Base-by-base conservation (phyloP, 805 yeast species). In the Wickerhamiella sorbophila region DNA sequence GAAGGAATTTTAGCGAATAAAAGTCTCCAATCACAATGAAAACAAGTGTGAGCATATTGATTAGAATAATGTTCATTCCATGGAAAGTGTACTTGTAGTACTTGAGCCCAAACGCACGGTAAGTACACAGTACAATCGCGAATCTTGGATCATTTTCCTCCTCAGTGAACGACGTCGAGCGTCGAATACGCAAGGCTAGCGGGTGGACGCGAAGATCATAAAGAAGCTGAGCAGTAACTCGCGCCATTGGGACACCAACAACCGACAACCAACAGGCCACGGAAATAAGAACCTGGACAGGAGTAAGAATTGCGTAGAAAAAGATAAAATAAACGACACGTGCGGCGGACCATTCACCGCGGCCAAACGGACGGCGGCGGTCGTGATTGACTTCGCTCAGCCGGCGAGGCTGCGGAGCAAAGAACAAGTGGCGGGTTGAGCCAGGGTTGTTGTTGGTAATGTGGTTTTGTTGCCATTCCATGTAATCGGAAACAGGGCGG, bases 31-130 rank as follows among this genome's bases (percentile, higher is more conserved):
- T 83, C 3, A 88, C 88, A 57, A 86, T 83, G 2, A 80, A 54
- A 10, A 88, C 97, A 14, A 85, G 70, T 16, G 74, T 71, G 55
- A 84, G 69, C 61, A 91, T 64, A 56, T 91, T 91, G 63, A 91
- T 77, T 57, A 91, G 80, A 52, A 91, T 82, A 43, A 88, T 81
- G 59, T 91, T 88, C 2, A 96, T 87, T 45, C 98, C 98, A 49
- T 84, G 96, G 38, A 91, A 83, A 0, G 98, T 91, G 60, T 83
- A 87, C 65, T 91, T 91, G 66, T 87, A 91, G 62, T 91, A 91
- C 58, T 86, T 95, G 58, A 75, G 70, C 1, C 97, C 97, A 49
- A 85, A 76, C 43, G 94, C 84, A 55, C 97, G 73, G 62, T 85
- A 88, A 1, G 97, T 87, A 61, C 95, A 86, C 33, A 91, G 66